phyloP scores from a whole-genome alignment of 2,329 filamentous ascomycete species.

The Trichophyton benhamiae region DNA sequence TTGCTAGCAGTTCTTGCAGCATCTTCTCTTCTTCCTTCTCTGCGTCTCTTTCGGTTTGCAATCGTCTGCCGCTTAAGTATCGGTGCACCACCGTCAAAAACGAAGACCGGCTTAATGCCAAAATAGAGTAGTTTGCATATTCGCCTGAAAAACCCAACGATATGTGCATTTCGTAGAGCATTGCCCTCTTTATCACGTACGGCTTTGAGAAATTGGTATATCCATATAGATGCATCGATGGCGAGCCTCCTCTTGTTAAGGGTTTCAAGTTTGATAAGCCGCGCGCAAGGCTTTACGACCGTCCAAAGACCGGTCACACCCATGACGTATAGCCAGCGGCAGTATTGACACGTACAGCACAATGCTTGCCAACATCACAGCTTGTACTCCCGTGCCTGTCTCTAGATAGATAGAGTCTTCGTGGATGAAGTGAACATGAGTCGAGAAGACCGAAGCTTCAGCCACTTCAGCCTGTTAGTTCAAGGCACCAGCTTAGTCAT shows the following conservation, averaged over 20 bases:
- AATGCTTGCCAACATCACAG: background rate
- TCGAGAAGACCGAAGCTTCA: background rate
- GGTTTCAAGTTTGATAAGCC: constrained; percentile 90
- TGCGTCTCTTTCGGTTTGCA: constrained; percentile 58
- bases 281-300: constrained; percentile 84
- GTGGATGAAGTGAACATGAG: background rate
- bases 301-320: constrained; percentile 98
- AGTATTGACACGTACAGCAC: background rate
- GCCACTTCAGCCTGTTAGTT: background rate
- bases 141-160: constrained; percentile 94
- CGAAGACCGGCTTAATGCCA: constrained; percentile 91
- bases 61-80: constrained; percentile 85
- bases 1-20: constrained; percentile 83
- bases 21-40: constrained; percentile 87
- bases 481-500: background rate
- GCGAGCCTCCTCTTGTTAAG: constrained; percentile 93
- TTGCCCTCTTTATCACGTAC: constrained; percentile 98
- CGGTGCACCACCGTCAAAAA: constrained; percentile 93
- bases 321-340: constrained; percentile 42
- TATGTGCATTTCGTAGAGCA: constrained; percentile 84
- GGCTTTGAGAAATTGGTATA: constrained; percentile 98
- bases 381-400: background rate
- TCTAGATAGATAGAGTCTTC: background rate
- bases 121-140: constrained; percentile 97
- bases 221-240: constrained; percentile 98